Base-by-base conservation (phyloP, 2,329 filamentous ascomycete genomes). In the Diaporthe australafricana region DNA sequence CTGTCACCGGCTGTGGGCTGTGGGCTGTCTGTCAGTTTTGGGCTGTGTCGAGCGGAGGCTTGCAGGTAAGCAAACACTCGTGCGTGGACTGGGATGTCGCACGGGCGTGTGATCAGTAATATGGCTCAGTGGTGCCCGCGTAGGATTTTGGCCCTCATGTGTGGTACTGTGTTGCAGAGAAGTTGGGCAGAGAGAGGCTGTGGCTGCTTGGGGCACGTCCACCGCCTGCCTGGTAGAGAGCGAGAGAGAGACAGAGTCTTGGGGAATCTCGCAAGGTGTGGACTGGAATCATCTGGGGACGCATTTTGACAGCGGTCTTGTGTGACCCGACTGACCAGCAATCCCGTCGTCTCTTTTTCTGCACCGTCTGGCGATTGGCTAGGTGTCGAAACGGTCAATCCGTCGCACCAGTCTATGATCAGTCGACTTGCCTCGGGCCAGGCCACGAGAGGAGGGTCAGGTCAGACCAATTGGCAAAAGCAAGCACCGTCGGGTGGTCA, bases 221-320 rank as follows among this genome's bases (percentile, higher is more conserved):
- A n/a, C n/a, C n/a, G n/a, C n/a, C n/a, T n/a, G n/a, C n/a, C n/a
- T n/a, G 32, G 32, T 32, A 53, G 55, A 40, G 14, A 20, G 22
- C 22, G 38, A 40, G 9, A 12, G 38, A 40, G 38, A 40, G 14
- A 40, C 38, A 40, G 38, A 40, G 38, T 40, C 38, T 40, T 40
- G 38, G 38, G 8, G 38, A 60, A 25, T n/a, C 17, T 45, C 56
- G 56, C 22, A 60, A 38, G 45, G 22, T 35, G 1, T 47, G 25
- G 25, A 25, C 27, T 22, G 66, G 27, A 57, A 48, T 20, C 48
- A 63, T 63, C 40, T 63, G 40, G 57, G 42, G 20, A 20, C 40
- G 9, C 30, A 57, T 38, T 25, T 57, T 68, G 52, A 68, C 52
- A 57, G 53, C 66, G 30, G n/a, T 35, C 27, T 48, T 38, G 53